A percentile compares a stretch with the other conserved stretches of the same genome.
phyloP scores from a whole-genome alignment of 805 yeast genomes.

The Candida golubevii region DNA sequence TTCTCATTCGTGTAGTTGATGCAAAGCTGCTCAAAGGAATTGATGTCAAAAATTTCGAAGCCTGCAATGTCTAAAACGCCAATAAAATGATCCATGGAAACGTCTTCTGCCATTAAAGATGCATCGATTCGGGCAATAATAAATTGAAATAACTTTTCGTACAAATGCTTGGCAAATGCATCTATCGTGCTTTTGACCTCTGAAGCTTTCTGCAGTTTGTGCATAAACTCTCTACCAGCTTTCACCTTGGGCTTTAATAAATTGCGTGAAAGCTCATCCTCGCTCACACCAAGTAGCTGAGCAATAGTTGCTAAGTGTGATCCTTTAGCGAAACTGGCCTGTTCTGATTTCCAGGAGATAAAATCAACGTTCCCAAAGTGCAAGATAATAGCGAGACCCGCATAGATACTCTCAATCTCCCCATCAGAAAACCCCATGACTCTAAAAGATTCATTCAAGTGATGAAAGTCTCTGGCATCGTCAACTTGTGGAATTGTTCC shows the following conservation, averaged over 20 bases:
- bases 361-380: constrained; percentile 85
- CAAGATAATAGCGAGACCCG: constrained; percentile 67
- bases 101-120: constrained; percentile 38
- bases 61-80: constrained; percentile 63
- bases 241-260: constrained; percentile 77
- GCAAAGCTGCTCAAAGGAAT: constrained; percentile 58
- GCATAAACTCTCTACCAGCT: constrained; percentile 85
- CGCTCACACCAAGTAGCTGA: constrained; percentile 59
- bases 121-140: constrained; percentile 73
- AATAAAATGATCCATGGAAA: constrained; percentile 34
- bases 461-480: constrained; percentile 64
- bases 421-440: constrained; percentile 62
- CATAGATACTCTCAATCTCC: constrained; percentile 58
- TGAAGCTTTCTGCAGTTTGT: constrained; percentile 69
- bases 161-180: constrained; percentile 81
- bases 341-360: constrained; percentile 62
- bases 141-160: constrained; percentile 76
- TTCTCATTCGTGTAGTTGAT: constrained; percentile 60
- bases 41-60: constrained; percentile 53
- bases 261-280: constrained; percentile 48
- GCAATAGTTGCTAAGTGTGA: constrained; percentile 49
- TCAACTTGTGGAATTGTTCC: constrained; percentile 65
- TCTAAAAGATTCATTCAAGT: constrained; percentile 61
- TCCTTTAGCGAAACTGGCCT: constrained; percentile 60
- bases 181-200: constrained; percentile 82